Base-by-base conservation (phyloP, 768 basidiomycete genomes). In the Suillus fuscotomentosus region DNA sequence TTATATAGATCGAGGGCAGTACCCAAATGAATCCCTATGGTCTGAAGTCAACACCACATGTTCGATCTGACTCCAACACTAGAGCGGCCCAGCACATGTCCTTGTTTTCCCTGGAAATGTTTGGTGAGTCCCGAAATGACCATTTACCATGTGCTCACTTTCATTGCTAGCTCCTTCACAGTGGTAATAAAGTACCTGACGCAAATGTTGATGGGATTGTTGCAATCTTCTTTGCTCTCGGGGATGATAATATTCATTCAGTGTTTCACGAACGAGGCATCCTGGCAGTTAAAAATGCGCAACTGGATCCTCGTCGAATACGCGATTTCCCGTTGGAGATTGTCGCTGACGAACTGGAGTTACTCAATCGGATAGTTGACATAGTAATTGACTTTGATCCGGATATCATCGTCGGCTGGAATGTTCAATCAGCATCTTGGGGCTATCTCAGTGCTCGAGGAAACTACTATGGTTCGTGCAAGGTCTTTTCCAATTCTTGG, bases 401-500 rank as follows among this genome's bases (percentile, higher is more conserved):
- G 0, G 97, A 99, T 73, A 89, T 98, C 47, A 71, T 99, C 9
- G 83, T 86, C 0, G 97, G 97, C 17, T 99, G 95, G 94, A 97
- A 99, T 65, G 82, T 97, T 14, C 94, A 97, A 71, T 80, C 81
- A 22, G 81, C 84, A 3, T 95, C 93, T 7, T 99, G 97, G 97
- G 96, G 96, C 0, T 99, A 94, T 75, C 77, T 97, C 1, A 79
- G 82, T 57, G 84, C 84, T n/a, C 83, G 97, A 48, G 90, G 86
- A 17, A 73, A 73, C 60, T 73, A 76, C 5, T 85, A 86, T 66
- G 88, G 93, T 91, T 61, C 65, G 41, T 59, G 77, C 61, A 63
- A 45, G 38, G 62, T 61, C 48, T 50, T 24, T 31, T 63, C 2
- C 34, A 27, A 41, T 24, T 14, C 60, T 47, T 41, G 47, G 60